Base-by-base conservation (phyloP, 257 asterid genomes). In the Nicotiana tabacum region DNA sequence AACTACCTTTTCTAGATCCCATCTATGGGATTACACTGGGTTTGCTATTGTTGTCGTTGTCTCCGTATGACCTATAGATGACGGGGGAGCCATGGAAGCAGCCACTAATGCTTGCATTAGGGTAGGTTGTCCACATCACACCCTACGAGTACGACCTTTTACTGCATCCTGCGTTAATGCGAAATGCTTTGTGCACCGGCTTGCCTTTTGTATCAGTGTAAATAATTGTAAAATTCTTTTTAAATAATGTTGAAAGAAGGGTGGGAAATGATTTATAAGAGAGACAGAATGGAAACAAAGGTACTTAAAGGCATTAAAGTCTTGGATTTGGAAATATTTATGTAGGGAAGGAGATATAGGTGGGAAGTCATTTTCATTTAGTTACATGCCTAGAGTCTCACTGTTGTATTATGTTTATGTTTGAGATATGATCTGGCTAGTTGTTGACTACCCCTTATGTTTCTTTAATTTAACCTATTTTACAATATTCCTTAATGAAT, bases 291-390 rank as follows among this genome's bases (percentile, higher is more conserved):
- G 85, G 58, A 82, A 51, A 27, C 39, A 68, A 85, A 83, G 83
- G 83, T 17, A 86, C 83, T 72, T 80, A 82, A 70, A 55, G 77
- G 84, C 89, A 90, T 83, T 90, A 87, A 92, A 88, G 87, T 90
- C 89, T 77, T 87, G 81, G 88, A 87, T 89, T 83, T 85, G 82
- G 83, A 85, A 83, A 89, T 87, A 86, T 89, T 81, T 81, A 90
- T 64, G 83, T 82, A 82, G 88, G 85, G 85, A 77, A 85, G 69
- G 85, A 35, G 43, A 69, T 82, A 84, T 91, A 29, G 93, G 95
- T 89, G 88, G 90, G 68, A 78, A 53, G 96, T 94, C 97, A 70
- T 87, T 92, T 86, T 91, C 95, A 78, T 90, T 90, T 89, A 86
- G 93, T 93, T 92, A 89, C 85, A 78, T 85, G 83, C 90, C 74